Evolutionary conservation across 495 filamentous ascomycete species (phyloP), one percentile per base, ranked within the genome.

Genomic region (Penicillium silybi): DNA sequence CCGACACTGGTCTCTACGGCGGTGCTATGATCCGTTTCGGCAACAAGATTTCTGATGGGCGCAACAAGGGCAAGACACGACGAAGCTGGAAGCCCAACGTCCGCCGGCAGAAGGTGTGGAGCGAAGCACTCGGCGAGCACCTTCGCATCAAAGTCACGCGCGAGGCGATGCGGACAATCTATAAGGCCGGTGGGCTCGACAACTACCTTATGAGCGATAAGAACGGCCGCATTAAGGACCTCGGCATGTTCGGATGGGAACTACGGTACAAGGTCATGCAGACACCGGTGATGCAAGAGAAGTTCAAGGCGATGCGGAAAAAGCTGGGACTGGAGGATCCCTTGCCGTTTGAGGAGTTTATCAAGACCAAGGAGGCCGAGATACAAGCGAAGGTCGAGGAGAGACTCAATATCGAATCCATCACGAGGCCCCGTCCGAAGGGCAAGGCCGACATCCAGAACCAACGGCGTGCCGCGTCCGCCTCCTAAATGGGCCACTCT

Each of bases 11-110:
- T 53, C 84, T 97, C 7, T 97, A 93, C 76, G 92, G 87, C 41
- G 75, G 76, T 38, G 72, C 81, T 41, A 80, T 78, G 46, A 90
- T 93, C 72, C 89, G 85, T 50, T 93, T 89, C 79, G 93, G 93
- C 64, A 96, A 98, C 83, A 87, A 84, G 53, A 90, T 97, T 41
- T 89, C 89, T 22, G 69, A 83, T 57, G 74, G 74, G 42, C 74
- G 77, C 44, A 82, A 88, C 71, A 79, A 88, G 62, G 83, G 83
- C 74, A 96, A 96, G 68, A 90, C 90, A 35, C 84, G 89, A 35
- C 86, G 92, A 44, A 66, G 67, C 37, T 98, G 95, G 95, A 81
- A 85, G 47, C 91, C 91, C 27, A 97, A 97, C 68, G 85, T 97
- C 15, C 82, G 89, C 38, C 73, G 71, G 25, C 90, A 92, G 75